Conservation (phyloP, 2,329 filamentous ascomycete species). For the Calonectria pseudoturangicola region DNA sequence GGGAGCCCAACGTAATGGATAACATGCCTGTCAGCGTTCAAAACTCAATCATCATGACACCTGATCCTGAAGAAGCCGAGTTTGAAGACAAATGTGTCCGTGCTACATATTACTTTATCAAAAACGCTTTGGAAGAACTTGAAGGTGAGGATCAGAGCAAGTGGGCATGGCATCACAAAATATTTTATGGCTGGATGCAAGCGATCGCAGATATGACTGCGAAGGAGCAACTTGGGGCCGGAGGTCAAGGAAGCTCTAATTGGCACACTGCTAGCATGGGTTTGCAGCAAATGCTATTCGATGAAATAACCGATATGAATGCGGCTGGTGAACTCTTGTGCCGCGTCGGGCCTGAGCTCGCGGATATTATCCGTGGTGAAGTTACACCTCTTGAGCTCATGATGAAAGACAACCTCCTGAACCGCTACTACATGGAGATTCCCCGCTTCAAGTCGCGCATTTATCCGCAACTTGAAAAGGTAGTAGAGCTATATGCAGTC, state of each 20-base stretch:
- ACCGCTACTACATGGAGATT: conserved; percentile 17
- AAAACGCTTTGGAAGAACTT: background rate
- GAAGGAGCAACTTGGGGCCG: conserved; percentile 3
- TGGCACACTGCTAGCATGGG: conserved; percentile 13
- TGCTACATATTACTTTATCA: conserved; percentile 11
- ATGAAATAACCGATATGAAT: background rate
- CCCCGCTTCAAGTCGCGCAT: conserved; percentile 6
- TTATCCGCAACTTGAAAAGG: conserved; percentile 11
- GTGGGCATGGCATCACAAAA: conserved; percentile 10
- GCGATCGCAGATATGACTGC: background rate
- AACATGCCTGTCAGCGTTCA: conserved; percentile 2
- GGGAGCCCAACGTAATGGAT: background rate
- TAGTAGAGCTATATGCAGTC: background rate
- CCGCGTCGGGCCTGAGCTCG: background rate
- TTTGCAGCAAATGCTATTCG: conserved; percentile 6
- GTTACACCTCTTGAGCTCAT: conserved; percentile 13
- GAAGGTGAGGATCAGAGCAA: background rate
- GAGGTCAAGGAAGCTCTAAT: background rate
- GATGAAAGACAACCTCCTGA: conserved; percentile 15
- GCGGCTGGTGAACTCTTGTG: conserved; percentile 9
- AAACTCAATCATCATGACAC: conserved; percentile 12
- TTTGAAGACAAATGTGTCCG: conserved; percentile 13
- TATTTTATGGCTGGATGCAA: conserved; percentile 18
- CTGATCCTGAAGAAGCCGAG: conserved; percentile 9
- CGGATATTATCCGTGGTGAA: background rate